A percentile compares a stretch with the other conserved stretches of the same genome.
These are phyloP conservation scores for Withania somnifera DNA, from an alignment of 305 asterid species.

Conservation along the genomic window DNA sequence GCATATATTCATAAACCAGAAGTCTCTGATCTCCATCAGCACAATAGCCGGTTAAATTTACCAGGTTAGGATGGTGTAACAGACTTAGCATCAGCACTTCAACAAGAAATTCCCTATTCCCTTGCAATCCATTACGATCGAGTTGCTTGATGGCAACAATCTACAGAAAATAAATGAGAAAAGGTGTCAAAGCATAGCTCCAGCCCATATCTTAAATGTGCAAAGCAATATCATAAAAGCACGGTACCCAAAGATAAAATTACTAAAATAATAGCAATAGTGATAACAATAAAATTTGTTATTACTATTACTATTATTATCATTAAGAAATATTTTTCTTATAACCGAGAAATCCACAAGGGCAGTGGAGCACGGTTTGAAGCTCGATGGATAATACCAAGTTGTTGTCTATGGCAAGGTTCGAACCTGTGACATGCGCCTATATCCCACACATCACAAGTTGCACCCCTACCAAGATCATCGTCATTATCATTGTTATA, in stretches of 20 bases:
- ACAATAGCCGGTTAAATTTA: constrained; percentile 69
- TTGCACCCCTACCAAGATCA: background rate
- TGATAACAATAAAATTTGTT: background rate
- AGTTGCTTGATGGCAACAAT: constrained; percentile 87
- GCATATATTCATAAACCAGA: constrained; percentile 73
- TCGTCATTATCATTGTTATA: background rate
- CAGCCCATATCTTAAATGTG: background rate
- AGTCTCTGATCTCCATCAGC: constrained; percentile 92
- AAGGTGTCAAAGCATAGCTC: background rate
- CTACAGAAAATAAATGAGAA: constrained; percentile 19
- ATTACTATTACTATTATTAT: background rate
- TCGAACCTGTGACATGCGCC: background rate
- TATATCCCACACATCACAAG: background rate
- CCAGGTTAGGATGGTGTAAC: constrained; percentile 67
- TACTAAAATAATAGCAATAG: background rate
- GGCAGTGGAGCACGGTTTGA: background rate
- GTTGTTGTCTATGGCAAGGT: background rate
- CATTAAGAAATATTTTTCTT: background rate
- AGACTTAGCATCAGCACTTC: constrained; percentile 82
- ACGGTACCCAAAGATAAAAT: background rate
- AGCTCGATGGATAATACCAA: background rate
- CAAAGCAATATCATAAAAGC: too few relatives aligned
- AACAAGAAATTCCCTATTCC: constrained; percentile 80
- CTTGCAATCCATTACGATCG: constrained; percentile 77
- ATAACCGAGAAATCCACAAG: background rate